Conservation (phyloP, 768 basidiomycete genomes). For the Suillus plorans region DNA sequence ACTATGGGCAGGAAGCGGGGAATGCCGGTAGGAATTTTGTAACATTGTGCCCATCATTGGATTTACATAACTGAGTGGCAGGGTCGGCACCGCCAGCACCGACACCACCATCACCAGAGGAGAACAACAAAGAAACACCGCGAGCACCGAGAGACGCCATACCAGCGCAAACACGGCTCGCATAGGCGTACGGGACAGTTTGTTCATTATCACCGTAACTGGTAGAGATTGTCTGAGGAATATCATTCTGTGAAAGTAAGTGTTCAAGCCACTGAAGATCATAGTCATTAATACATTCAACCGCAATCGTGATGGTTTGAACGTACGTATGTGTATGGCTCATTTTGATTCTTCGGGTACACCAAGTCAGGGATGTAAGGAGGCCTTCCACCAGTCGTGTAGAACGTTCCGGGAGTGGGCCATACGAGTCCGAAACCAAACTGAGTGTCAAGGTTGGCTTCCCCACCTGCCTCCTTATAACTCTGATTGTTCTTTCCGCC, state of each 20-base stretch:
- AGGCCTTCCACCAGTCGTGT: conserved; percentile 60
- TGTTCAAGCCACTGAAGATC: conserved; percentile 59
- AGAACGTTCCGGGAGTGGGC: conserved; percentile 61
- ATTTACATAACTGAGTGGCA: conserved; percentile 49
- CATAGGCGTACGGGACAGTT: conserved; percentile 64
- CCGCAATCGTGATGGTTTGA: background rate
- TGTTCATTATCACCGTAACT: conserved; percentile 76
- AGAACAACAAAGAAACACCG: conserved; percentile 63
- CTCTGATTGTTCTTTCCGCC: conserved; percentile 64
- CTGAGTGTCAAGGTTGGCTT: conserved; percentile 70
- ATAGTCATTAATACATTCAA: background rate
- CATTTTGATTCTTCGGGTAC: conserved; percentile 44
- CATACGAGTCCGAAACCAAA: conserved; percentile 64
- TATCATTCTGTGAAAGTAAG: conserved; percentile 42
- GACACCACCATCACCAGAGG: conserved; percentile 69
- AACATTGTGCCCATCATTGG: conserved; percentile 56
- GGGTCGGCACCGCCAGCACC: conserved; percentile 61
- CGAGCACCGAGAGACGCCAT: conserved; percentile 71
- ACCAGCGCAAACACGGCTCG: conserved; percentile 53
- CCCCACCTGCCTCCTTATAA: conserved; percentile 49
- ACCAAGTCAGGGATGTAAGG: conserved; percentile 51
- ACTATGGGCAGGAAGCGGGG: conserved; percentile 64
- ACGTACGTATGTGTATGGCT: conserved; percentile 47
- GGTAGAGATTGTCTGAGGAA: conserved; percentile 65
- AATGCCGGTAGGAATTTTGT: conserved; percentile 59